These are phyloP conservation scores for Penicillium sp. DNA, from an alignment of 2,329 filamentous ascomycete genomes.

Conservation along the genomic window DNA sequence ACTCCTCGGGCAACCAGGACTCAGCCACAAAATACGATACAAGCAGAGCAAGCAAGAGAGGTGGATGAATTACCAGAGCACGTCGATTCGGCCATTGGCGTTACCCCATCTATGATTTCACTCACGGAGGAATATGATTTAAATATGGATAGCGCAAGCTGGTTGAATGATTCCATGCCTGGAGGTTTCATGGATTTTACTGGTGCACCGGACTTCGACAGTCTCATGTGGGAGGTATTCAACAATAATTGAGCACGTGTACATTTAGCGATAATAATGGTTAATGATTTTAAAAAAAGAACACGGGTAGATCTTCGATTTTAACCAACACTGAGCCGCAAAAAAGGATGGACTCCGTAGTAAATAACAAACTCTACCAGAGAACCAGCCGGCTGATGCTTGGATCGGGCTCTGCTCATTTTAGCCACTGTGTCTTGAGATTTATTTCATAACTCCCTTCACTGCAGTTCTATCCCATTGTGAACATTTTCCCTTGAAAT, in stretches of 20 bases:
- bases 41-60: constrained; percentile 8
- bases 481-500: too few relatives aligned
- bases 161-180: constrained; percentile 29
- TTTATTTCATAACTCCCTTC: too few relatives aligned
- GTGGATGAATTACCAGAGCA: not conserved
- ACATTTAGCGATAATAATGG: not conserved
- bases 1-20: constrained; percentile 7
- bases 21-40: not conserved
- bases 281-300: not conserved
- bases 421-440: too few relatives aligned
- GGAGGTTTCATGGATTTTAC: constrained; percentile 30
- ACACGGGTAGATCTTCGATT: too few relatives aligned
- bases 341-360: too few relatives aligned
- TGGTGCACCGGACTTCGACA: constrained; percentile 34
- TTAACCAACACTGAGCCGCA: too few relatives aligned
- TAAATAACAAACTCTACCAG: too few relatives aligned
- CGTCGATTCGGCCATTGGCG: constrained; percentile 12
- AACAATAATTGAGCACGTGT: constrained; percentile 13
- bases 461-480: too few relatives aligned
- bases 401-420: too few relatives aligned
- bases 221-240: constrained; percentile 35
- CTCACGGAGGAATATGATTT: constrained; percentile 23
- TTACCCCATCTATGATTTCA: constrained; percentile 13
- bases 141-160: constrained; percentile 17
- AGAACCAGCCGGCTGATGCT: too few relatives aligned